phyloP scores from a whole-genome alignment of 2,329 filamentous ascomycete genomes.

The Aspergillus pseudoglaucus region DNA sequence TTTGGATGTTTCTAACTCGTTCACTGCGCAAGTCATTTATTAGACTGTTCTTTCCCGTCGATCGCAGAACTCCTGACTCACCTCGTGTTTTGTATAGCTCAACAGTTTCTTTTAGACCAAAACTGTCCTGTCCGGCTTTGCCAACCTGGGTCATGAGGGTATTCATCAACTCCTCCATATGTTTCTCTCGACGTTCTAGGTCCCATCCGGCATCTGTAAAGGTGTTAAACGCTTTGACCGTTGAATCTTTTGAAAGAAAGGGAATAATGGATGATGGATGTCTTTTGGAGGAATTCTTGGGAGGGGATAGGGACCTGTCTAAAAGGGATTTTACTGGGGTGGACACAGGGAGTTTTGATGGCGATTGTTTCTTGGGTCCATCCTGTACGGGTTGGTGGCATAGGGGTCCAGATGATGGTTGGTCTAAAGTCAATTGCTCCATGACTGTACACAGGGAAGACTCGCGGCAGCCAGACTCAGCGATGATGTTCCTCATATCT shows the following conservation, averaged over 20 bases:
- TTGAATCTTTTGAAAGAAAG: constrained; percentile 69
- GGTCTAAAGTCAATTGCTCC: constrained; percentile 4
- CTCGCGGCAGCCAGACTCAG: constrained; percentile 1
- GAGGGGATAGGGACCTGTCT: constrained; percentile 11
- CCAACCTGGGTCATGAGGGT: constrained; percentile 67
- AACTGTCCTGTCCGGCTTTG: constrained; percentile 60
- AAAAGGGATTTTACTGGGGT: constrained; percentile 37
- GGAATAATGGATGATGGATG: constrained; percentile 30
- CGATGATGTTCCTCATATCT: not conserved
- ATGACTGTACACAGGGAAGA: constrained; percentile 4
- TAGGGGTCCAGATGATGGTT: constrained; percentile 8
- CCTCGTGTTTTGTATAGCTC: constrained; percentile 68
- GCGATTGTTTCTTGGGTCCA: constrained; percentile 7
- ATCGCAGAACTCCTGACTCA: constrained; percentile 39
- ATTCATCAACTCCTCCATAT: constrained; percentile 68
- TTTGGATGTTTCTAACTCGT: constrained; percentile 51
- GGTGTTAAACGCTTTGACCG: constrained; percentile 53
- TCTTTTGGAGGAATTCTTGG: constrained; percentile 31
- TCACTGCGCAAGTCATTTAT: constrained; percentile 35
- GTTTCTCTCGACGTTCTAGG: constrained; percentile 66
- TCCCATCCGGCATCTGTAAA: constrained; percentile 53
- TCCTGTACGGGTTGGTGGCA: constrained; percentile 4
- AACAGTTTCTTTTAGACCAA: constrained; percentile 65
- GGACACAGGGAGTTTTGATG: constrained; percentile 14
- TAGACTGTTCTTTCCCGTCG: not conserved